A percentile compares a stretch with the other conserved stretches of the same genome.
These are phyloP conservation scores for Pseudogymnoascus sp. DNA, from an alignment of 2,329 filamentous ascomycete genomes.

Conservation along the genomic window DNA sequence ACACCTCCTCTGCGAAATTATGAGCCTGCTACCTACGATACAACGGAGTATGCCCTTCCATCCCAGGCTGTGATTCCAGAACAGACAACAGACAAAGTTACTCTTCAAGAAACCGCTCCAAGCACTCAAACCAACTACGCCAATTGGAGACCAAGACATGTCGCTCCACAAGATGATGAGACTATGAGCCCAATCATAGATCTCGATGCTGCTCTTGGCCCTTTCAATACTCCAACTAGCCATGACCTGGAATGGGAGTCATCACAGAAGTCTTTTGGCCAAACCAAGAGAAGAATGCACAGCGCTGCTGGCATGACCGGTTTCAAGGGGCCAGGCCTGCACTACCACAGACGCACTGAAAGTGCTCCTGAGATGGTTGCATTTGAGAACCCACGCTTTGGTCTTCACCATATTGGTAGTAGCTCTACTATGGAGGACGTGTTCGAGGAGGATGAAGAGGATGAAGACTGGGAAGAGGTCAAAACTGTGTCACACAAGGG, in stretches of 20 bases:
- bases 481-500: constrained; percentile 29
- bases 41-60: constrained; percentile 12
- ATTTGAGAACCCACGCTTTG: constrained; percentile 63
- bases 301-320: constrained; percentile 67
- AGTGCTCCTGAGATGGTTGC: constrained; percentile 73
- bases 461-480: constrained; percentile 38
- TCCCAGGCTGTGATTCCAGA: constrained; percentile 12
- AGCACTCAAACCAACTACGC: constrained; percentile 23
- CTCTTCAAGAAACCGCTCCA: constrained; percentile 11
- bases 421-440: constrained; percentile 76
- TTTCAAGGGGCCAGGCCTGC: constrained; percentile 61
- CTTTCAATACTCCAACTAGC: constrained; percentile 73
- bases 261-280: constrained; percentile 49
- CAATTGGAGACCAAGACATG: constrained; percentile 34
- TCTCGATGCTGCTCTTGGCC: constrained; percentile 84
- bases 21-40: constrained; percentile 20
- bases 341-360: constrained; percentile 71
- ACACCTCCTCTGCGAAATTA: constrained; percentile 35
- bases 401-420: constrained; percentile 52
- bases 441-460: constrained; percentile 76
- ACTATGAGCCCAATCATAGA: constrained; percentile 77
- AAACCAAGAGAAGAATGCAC: constrained; percentile 62
- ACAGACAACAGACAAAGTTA: constrained; percentile 21
- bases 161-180: constrained; percentile 48
- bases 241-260: constrained; percentile 60